A percentile compares a stretch with the other conserved stretches of the same genome.
Evolutionary conservation across 257 asterid species (phyloP).

Genomic region (Nicotiana undulata): DNA sequence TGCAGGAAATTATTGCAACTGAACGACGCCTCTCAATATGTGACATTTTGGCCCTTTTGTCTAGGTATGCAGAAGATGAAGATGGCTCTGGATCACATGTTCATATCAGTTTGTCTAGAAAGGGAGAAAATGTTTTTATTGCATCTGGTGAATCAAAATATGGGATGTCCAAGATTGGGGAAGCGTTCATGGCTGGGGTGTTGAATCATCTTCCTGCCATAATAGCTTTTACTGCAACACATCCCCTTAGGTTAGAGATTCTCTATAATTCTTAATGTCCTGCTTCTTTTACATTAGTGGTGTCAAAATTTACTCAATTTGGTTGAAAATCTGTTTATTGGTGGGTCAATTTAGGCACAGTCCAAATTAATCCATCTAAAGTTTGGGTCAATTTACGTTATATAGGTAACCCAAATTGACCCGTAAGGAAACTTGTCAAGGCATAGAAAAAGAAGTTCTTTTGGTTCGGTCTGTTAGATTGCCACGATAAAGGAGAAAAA

Average conservation of each 20-base stretch:
- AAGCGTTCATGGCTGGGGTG: constrained; percentile 97
- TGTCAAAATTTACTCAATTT: not conserved
- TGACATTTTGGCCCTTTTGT: not conserved
- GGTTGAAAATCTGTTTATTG: not conserved
- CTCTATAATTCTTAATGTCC: not conserved
- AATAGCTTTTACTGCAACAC: constrained; percentile 82
- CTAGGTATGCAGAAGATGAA: constrained; percentile 64
- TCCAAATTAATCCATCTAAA: not conserved
- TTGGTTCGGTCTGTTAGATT: not conserved
- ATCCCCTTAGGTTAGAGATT: constrained; percentile 60
- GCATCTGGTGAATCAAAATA: constrained; percentile 38
- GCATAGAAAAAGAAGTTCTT: not conserved
- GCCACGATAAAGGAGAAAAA: not conserved
- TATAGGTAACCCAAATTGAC: not conserved
- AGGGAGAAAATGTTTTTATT: constrained; percentile 71
- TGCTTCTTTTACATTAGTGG: not conserved
- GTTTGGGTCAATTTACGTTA: not conserved
- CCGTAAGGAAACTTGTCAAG: not conserved
- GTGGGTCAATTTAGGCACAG: not conserved
- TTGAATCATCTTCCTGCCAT: constrained; percentile 83
- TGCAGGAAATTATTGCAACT: not conserved
- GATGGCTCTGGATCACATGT: constrained; percentile 91
- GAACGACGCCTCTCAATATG: not conserved
- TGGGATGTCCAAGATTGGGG: constrained; percentile 75
- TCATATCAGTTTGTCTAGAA: constrained; percentile 68